Base-by-base conservation (phyloP, 768 basidiomycete genomes). In the Sporobolomyces roseus region DNA sequence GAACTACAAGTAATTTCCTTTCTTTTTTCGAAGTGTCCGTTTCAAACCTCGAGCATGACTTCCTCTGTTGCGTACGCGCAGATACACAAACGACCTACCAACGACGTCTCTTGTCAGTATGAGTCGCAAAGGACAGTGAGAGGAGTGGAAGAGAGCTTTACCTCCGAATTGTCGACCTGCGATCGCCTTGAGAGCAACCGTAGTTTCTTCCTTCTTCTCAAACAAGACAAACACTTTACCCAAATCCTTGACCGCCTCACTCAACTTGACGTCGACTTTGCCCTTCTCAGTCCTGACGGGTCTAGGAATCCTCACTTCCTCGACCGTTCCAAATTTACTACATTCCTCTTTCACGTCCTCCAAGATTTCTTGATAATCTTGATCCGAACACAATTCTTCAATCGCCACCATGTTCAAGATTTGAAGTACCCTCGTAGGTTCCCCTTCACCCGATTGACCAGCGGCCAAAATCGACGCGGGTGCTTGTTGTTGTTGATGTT, bases 321-420 rank as follows among this genome's bases (percentile, higher is more conserved):
- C 86, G 29, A 97, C 88, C 5, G 77, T 76, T 14, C 93, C 93
- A 76, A 87, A 92, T 74, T 84, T 87, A 12, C 83, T 82, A 35
- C 75, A 92, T 80, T 97, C 93, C 63, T 91, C 88, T 77, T 88
- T 90, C 78, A 98, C 86, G 77, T 99, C 96, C 77, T 96, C 93
- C 68, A 90, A 86, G 65, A 99, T 85, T 75, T 99, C 96, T 29
- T 86, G 86, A 78, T 96, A 99, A 76, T 99, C 96, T 67, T 87
- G 82, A 77, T 98, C 94, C 75, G 91, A 87, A 23, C 84, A 78
- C 53, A 99, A 84, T 76, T 99, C 96, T 51, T 99, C 96, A 1
- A 90, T 78, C 0, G 89, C 90, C 72, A 99, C 92, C 96, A 99
- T 99, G 84, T 98, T 99, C 76, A 99, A 81, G 88, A 99, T 89